These are phyloP conservation scores for Ophiostoma quercus DNA, from an alignment of 2,329 filamentous ascomycete genomes.

Conservation along the genomic window DNA sequence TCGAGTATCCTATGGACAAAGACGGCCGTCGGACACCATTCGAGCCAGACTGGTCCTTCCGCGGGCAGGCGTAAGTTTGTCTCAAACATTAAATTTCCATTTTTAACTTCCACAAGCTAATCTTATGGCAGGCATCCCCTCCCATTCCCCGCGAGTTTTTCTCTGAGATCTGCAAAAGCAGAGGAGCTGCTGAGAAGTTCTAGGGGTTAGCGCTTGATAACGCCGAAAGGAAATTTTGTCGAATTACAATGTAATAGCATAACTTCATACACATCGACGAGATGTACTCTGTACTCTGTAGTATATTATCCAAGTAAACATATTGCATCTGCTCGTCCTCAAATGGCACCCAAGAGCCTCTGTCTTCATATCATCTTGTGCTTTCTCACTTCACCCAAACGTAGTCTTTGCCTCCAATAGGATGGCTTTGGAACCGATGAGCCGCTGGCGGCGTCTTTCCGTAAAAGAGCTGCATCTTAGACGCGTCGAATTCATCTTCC, in stretches of 20 bases:
- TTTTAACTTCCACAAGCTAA: not conserved
- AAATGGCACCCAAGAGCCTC: no score
- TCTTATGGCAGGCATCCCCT: not conserved
- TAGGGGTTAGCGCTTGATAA: not conserved
- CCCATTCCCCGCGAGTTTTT: not conserved
- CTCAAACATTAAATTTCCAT: not conserved
- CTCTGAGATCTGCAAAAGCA: not conserved
- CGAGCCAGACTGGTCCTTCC: not conserved
- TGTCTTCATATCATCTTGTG: no score
- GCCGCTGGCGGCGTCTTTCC: not conserved
- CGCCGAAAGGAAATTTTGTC: no score
- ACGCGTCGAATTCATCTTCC: not conserved
- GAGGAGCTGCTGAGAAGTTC: not conserved
- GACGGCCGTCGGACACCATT: not conserved
- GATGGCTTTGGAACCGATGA: not conserved
- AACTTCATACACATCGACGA: not conserved
- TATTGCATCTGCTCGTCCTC: no score
- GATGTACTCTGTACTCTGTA: no score
- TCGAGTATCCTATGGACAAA: not conserved
- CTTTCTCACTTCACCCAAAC: no score
- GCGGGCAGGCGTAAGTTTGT: slow-evolving; percentile 3
- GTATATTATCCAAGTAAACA: no score
- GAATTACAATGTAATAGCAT: not conserved
- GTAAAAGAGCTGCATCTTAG: not conserved
- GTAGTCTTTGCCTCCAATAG: not conserved